Evolutionary conservation across 73 alveolate species (phyloP), one percentile per base, ranked within the genome.

Genomic region (Tetrahymena borealis): DNA sequence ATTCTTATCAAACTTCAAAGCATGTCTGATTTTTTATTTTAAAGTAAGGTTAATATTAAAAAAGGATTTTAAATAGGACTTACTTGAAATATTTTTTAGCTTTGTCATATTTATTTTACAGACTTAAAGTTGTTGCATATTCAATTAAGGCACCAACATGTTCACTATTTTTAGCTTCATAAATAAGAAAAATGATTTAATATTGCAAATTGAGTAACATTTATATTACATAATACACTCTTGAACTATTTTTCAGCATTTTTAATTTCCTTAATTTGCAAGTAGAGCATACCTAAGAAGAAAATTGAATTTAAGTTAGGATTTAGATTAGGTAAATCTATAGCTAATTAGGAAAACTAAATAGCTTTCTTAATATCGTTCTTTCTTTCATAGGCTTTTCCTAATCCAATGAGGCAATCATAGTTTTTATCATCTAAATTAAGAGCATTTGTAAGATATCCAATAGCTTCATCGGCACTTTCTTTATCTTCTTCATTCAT

Each of bases 121-220:
- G 40, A 18, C 93, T 97, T 79, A 95, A 78, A 32, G 96, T 92
- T 0, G 99, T 96, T 20, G 99, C 99, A 38, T 97, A 91, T 93
- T 97, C 98, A 41, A 97, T 93, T 24, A 96, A 93, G 15, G 99
- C 98, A 8, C 96, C 97, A 20, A 97, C 95, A 43, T 97, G 99
- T 33, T 95, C 97, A 40, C 94, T 90, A 42, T 97, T 85, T 39
- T 79, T 79, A 18, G 40, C 91, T 79, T 1, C 18, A 33, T 24
- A 18, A 36, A 79, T 24, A 79, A 15, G 32, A 28, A 5, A 79
- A 32, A 36, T 6, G n/a, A 20, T 24, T 9, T 60, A n/a, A 60
- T 24, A 60, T 10, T 4, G 7, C 12, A 12, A 9, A 60, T 60
- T 16, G 0, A 60, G 31, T 2, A 18, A 60, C 11, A 40, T n/a